Evolutionary conservation across 352 stramenopile genomes (phyloP), one percentile per base, ranked within the genome.

Genomic region (Globisporangium cylindrosporum): DNA sequence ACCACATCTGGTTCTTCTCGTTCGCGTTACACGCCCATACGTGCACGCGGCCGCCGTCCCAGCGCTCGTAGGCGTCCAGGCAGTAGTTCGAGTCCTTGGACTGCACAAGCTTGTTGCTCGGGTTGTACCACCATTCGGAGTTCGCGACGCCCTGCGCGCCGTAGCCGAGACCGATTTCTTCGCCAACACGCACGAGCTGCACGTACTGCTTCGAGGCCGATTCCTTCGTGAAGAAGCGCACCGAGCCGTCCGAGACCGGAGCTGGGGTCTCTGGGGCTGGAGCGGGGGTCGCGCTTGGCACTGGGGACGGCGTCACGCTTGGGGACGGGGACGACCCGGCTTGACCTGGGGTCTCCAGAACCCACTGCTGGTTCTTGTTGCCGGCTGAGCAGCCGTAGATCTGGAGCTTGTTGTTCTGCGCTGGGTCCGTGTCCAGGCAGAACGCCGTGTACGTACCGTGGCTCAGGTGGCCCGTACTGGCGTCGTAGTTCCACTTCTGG

Each of bases 401-500:
- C 69, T 90, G 77, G 22, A 91, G 66, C 67, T 85, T 90, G 69
- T 87, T 80, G 66, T 63, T 62, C 41, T 85, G 71, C 0, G 34
- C 66, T 12, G 79, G 54, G 59, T 86, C 80, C 69, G 66, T 69
- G 67, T 92, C 83, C 0, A 93, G 66, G 49, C 86, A 93, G 55
- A 91, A 79, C n/a, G 74, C 76, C 27, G 70, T 61, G 70, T 89
- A 76, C 12, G 59, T 77, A 2, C 57, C 68, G 53, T 91, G 79
- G 38, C 72, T 74, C 0, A 93, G 62, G 62, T 78, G 70, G 1
- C 77, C 75, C 1, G 85, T 88, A 1, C 66, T 29, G 27, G 74
- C 69, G 22, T 93, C 79, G 61, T 79, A 89, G 48, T 59, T 74
- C 82, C 82, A 93, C 64, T 88, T 87, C 68, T 93, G 85, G 73